Percentiles rank a stretch among this genome's conserved stretches.
Conservation (phyloP, 106 monocot genomes). For the Acorus calamus region DNA sequence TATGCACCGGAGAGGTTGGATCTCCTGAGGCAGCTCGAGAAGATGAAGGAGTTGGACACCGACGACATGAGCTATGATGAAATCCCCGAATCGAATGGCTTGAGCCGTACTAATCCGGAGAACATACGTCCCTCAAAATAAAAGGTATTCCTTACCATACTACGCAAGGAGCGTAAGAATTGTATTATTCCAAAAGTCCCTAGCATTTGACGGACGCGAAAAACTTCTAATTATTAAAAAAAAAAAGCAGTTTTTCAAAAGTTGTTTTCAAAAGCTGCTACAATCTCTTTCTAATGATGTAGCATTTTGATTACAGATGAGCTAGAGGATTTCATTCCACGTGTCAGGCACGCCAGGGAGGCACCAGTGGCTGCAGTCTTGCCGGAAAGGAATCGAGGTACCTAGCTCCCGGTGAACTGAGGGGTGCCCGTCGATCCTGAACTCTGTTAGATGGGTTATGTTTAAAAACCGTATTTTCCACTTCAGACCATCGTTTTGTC, state of each 20-base stretch:
- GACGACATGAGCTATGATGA: constrained; percentile 41
- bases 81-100: constrained; percentile 9
- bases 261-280: no score
- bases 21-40: constrained; percentile 92
- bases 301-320: constrained; percentile 27
- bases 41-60: constrained; percentile 70
- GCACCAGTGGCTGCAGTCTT: constrained; percentile 99
- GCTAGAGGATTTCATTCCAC: constrained; percentile 81
- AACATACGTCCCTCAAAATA: background rate
- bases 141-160: background rate
- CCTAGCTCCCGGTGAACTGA: constrained; percentile 51
- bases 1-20: constrained; percentile 86
- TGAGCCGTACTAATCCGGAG: constrained; percentile 14
- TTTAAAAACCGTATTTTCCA: constrained; percentile 35
- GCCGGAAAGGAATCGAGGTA: background rate
- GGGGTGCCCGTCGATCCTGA: constrained; percentile 69
- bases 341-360: constrained; percentile 87
- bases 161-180: no score
- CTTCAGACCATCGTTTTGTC: constrained; percentile 5
- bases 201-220: no score
- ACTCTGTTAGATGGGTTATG: constrained; percentile 53
- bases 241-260: no score
- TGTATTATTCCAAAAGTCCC: no score
- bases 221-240: no score
- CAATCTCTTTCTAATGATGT: background rate